phyloP scores from a whole-genome alignment of 2,329 filamentous ascomycete species.

The Trichoderma gracile region DNA sequence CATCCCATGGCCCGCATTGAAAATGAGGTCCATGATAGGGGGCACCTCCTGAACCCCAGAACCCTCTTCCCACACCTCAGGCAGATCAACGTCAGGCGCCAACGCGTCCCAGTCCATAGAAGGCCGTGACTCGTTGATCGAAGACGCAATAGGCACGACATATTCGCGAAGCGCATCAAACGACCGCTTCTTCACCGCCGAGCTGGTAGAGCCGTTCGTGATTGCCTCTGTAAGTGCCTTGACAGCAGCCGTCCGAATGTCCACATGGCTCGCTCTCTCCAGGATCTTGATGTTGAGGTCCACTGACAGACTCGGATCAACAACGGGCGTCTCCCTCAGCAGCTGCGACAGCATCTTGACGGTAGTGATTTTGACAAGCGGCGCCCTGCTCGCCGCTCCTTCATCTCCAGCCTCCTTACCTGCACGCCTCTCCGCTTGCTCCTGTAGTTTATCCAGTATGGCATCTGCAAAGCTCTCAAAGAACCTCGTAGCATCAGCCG shows the following conservation, averaged over 20 bases:
- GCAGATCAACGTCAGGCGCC: not conserved
- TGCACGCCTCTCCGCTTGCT: constrained; percentile 25
- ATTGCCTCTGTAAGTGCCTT: constrained; percentile 34
- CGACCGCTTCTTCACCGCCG: not conserved
- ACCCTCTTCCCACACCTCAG: not conserved
- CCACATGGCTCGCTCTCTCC: constrained; percentile 36
- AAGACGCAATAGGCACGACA: constrained; percentile 12
- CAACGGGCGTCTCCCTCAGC: constrained; percentile 34
- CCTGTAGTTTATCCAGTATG: constrained; percentile 35
- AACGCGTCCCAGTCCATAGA: constrained; percentile 7
- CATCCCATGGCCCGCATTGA: not conserved
- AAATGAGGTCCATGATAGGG: not conserved
- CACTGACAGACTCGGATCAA: constrained; percentile 32
- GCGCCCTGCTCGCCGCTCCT: constrained; percentile 6
- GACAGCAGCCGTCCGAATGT: constrained; percentile 37
- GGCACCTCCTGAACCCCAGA: not conserved
- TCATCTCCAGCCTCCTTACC: not conserved
- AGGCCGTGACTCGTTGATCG: constrained; percentile 9
- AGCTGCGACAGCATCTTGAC: constrained; percentile 43
- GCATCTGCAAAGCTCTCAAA: constrained; percentile 33
- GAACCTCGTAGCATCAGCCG: constrained; percentile 33
- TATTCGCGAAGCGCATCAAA: not conserved
- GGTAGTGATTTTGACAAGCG: constrained; percentile 39
- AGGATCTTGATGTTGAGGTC: constrained; percentile 37
- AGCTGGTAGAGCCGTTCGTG: constrained; percentile 24